Conservation (phyloP, 2,329 filamentous ascomycete species). For the Talaromyces amestolkiae region DNA sequence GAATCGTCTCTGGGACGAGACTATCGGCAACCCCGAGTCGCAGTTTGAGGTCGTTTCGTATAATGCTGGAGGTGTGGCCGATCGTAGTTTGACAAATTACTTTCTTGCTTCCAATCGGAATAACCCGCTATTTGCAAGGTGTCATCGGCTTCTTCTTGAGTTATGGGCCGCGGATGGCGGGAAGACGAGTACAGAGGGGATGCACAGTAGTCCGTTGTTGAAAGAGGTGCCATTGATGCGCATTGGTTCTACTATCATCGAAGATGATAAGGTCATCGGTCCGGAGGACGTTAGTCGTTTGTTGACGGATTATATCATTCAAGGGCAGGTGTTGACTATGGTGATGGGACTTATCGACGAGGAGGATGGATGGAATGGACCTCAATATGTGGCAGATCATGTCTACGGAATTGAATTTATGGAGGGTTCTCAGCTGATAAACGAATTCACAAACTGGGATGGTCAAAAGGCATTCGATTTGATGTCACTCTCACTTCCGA, state of each 20-base stretch:
- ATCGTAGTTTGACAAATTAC: constrained; percentile 49
- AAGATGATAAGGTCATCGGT: constrained; percentile 34
- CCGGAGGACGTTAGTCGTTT: constrained; percentile 43
- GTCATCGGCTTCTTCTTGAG: constrained; percentile 51
- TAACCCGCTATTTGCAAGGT: constrained; percentile 51
- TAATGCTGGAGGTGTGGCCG: constrained; percentile 38
- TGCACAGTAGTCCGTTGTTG: constrained; percentile 50
- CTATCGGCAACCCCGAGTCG: constrained; percentile 47
- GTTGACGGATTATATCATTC: constrained; percentile 58
- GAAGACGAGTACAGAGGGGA: constrained; percentile 51
- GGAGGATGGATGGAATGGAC: constrained; percentile 54
- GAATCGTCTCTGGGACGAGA: constrained; percentile 53
- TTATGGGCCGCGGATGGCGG: constrained; percentile 52
- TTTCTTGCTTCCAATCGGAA: constrained; percentile 42
- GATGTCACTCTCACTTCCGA: constrained; percentile 46
- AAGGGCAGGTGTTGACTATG: constrained; percentile 54
- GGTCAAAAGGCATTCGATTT: constrained; percentile 51
- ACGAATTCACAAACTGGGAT: constrained; percentile 53
- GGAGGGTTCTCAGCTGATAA: constrained; percentile 53
- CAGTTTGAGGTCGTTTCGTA: constrained; percentile 52
- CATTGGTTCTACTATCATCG: constrained; percentile 25
- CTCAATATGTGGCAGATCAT: constrained; percentile 49
- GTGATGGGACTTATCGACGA: constrained; percentile 54
- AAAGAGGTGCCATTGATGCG: constrained; percentile 43
- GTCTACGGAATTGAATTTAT: constrained; percentile 54